Percentiles rank a stretch among this genome's conserved stretches.
These are phyloP conservation scores for Cutaneotrichosporon sp. DNA, from an alignment of 1,284 basidiomycete genomes.

Conservation along the genomic window DNA sequence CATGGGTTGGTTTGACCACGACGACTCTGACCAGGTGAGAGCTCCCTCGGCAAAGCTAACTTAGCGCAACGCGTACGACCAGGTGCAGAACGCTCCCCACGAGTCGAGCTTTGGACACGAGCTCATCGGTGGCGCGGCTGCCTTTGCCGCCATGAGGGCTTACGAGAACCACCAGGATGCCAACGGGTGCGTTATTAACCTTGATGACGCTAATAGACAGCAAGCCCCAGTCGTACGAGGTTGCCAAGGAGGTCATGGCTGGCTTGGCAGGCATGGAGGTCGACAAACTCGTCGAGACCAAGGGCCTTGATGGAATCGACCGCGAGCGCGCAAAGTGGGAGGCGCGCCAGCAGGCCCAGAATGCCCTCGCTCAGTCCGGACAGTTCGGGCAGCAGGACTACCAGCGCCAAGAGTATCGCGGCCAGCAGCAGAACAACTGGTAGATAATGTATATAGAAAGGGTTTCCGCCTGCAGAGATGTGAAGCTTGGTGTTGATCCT, in stretches of 20 bases:
- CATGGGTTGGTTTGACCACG: conserved; percentile 34
- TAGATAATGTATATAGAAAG: no score
- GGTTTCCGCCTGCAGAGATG: no score
- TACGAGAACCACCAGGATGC: conserved; percentile 36
- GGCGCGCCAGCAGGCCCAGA: conserved; percentile 27
- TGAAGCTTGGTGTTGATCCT: no score
- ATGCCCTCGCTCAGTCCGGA: conserved; percentile 26
- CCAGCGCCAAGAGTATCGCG: conserved; percentile 10
- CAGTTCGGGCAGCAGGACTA: conserved; percentile 24
- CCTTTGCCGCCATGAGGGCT: conserved; percentile 36
- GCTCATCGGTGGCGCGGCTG: conserved; percentile 30
- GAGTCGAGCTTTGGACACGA: conserved; percentile 15
- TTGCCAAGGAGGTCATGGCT: conserved; percentile 40
- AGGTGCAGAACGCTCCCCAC: conserved; percentile 24
- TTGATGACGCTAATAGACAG: conserved; percentile 9
- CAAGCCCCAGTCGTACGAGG: conserved; percentile 26
- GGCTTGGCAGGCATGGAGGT: conserved; percentile 38
- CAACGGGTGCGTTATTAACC: conserved; percentile 26
- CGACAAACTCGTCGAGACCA: conserved; percentile 41
- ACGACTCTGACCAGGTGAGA: conserved; percentile 29
- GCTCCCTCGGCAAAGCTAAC: neutral
- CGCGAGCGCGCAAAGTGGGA: conserved; percentile 29
- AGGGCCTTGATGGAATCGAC: conserved; percentile 31
- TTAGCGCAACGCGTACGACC: conserved; percentile 27
- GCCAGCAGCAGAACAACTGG: conserved; percentile 2